Evolutionary conservation across 352 stramenopile species (phyloP).

Genomic region (Globisporangium abappressorium): DNA sequence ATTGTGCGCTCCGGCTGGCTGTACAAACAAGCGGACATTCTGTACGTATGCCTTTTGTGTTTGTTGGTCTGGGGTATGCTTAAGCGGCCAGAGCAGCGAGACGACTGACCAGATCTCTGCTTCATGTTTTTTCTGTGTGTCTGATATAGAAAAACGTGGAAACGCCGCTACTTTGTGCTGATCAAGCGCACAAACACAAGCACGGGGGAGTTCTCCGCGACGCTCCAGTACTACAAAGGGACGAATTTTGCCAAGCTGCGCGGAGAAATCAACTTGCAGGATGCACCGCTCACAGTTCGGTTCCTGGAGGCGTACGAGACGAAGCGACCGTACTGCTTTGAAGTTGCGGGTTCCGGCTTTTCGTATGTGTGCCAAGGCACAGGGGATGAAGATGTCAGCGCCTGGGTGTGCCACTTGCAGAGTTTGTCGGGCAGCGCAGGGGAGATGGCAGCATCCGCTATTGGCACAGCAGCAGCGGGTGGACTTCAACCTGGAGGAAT

Average conservation of each 20-base stretch:
- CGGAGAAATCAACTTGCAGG: slow-evolving; percentile 74
- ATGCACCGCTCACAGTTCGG: slow-evolving; percentile 60
- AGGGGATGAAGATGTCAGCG: slow-evolving; percentile 83
- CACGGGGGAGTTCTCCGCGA: slow-evolving; percentile 69
- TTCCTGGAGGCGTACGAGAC: slow-evolving; percentile 79
- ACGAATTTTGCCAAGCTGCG: slow-evolving; percentile 78
- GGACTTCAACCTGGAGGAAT: slow-evolving; percentile 34
- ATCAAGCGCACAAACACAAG: slow-evolving; percentile 69
- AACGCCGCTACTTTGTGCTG: slow-evolving; percentile 85
- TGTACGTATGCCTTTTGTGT: slow-evolving; percentile 25
- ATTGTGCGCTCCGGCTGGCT: slow-evolving; percentile 52
- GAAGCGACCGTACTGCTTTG: slow-evolving; percentile 84
- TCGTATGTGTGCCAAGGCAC: slow-evolving; percentile 75
- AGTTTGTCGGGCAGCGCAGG: slow-evolving; percentile 49
- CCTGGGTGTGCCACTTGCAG: slow-evolving; percentile 82
- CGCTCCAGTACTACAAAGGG: slow-evolving; percentile 85
- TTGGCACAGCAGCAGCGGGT: slow-evolving; percentile 33
- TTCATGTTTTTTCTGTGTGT: slow-evolving; percentile 22
- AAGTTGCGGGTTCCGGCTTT: slow-evolving; percentile 68
- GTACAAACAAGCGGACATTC: slow-evolving; percentile 59
- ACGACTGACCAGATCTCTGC: background rate
- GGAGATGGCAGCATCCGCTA: slow-evolving; percentile 32
- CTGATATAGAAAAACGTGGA: slow-evolving; percentile 73
- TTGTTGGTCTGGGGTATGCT: background rate
- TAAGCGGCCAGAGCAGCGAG: background rate